Conservation (phyloP, 148 eudicot genomes). For the Rhododendron ferrugineum region DNA sequence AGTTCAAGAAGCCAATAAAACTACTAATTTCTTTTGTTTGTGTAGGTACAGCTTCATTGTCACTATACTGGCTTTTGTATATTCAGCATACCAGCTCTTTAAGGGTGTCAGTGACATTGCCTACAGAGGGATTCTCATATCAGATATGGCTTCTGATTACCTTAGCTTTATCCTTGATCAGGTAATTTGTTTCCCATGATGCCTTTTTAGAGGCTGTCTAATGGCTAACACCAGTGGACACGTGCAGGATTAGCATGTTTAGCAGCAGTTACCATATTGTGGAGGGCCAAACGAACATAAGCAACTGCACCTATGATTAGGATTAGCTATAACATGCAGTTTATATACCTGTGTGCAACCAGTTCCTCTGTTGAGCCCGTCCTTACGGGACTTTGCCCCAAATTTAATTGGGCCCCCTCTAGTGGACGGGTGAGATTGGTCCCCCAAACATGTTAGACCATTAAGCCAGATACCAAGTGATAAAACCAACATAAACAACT, state of each 20-base stretch:
- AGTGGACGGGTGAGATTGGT: background rate
- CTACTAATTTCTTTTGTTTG: background rate
- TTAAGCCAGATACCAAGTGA: too few species aligned
- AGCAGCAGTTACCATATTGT: background rate
- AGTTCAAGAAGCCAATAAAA: background rate
- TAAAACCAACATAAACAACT: background rate
- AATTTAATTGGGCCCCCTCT: background rate
- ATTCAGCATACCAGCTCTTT: constrained; percentile 35
- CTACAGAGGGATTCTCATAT: constrained; percentile 26
- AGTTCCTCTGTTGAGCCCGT: background rate
- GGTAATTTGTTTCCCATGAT: constrained; percentile 10
- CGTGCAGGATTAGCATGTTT: background rate
- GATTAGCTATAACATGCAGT: background rate
- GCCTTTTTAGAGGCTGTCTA: background rate
- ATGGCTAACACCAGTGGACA: background rate
- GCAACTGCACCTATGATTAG: background rate
- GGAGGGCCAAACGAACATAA: background rate
- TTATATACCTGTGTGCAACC: background rate
- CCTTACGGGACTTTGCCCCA: background rate
- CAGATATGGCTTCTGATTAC: constrained; percentile 33
- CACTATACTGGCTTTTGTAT: constrained; percentile 14
- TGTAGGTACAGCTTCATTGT: constrained; percentile 29
- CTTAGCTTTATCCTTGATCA: constrained; percentile 36
- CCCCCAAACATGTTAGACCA: too few species aligned
- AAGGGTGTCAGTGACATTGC: constrained; percentile 32